phyloP scores from a whole-genome alignment of 139 green algal species.

The Coccomyxa sp. region DNA sequence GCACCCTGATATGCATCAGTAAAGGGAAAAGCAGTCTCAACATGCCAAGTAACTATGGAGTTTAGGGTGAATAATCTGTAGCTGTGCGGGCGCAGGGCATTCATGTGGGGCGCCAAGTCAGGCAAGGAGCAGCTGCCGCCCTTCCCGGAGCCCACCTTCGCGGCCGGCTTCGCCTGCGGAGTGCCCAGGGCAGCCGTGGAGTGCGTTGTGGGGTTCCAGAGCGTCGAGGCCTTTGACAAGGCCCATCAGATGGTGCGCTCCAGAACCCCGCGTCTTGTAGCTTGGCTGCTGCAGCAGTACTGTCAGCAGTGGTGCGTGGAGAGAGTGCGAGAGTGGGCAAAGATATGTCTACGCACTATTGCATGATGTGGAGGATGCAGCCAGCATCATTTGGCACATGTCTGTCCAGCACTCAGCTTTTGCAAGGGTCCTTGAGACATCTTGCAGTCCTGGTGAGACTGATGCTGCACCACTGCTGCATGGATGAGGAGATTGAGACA shows the following conservation, averaged over 20 bases:
- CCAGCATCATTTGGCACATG: no score
- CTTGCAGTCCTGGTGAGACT: no score
- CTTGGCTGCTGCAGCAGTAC: not conserved
- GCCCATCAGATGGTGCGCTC: constrained; percentile 30
- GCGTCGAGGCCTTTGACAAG: not conserved
- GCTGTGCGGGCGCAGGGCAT: constrained; percentile 20
- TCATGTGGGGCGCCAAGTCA: constrained; percentile 53
- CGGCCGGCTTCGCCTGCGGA: not conserved
- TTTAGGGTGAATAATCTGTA: not conserved
- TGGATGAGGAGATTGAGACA: no score
- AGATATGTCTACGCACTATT: no score
- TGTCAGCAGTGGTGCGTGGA: not conserved
- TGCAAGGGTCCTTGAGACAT: no score
- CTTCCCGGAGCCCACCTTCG: constrained; percentile 51
- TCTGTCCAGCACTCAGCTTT: no score
- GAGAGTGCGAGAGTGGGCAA: no score
- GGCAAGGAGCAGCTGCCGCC: constrained; percentile 54
- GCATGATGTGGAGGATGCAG: no score
- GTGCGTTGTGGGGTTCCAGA: constrained; percentile 36
- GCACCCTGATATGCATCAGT: no score
- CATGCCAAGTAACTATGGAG: not conserved
- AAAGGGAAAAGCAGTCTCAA: no score
- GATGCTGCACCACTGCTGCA: no score
- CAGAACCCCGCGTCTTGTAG: not conserved
- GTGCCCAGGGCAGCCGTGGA: constrained; percentile 11